These are phyloP conservation scores for Cryptococcus deneoformans DNA, from an alignment of 1,284 basidiomycete species.

Conservation along the genomic window DNA sequence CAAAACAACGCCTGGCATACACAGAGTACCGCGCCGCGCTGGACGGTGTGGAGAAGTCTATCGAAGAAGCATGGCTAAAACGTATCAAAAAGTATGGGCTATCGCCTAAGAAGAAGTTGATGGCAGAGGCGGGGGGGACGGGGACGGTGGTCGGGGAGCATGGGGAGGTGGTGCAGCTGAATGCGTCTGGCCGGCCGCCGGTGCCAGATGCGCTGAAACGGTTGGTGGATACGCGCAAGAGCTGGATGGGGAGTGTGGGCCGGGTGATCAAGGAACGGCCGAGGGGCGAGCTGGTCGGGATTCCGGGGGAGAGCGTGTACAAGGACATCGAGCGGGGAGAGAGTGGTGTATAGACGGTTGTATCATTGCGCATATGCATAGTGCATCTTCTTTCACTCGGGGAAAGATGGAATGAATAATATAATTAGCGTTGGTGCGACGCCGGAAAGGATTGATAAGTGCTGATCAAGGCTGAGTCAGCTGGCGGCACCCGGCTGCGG, in stretches of 20 bases:
- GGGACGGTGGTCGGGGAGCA: not conserved
- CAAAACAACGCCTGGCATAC: constrained; percentile 82
- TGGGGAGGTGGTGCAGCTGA: not conserved
- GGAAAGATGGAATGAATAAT: not conserved
- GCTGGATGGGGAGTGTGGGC: constrained; percentile 72
- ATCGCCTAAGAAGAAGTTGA: constrained; percentile 67
- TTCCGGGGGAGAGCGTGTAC: constrained; percentile 70
- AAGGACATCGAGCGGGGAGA: constrained; percentile 67
- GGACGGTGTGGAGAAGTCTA: constrained; percentile 78
- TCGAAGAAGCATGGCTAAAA: constrained; percentile 55
- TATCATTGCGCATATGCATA: too few species aligned
- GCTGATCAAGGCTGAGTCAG: too few species aligned
- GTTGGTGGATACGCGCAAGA: constrained; percentile 64
- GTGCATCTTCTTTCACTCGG: not conserved
- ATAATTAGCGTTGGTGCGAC: too few species aligned
- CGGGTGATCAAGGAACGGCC: constrained; percentile 62
- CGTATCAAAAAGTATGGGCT: constrained; percentile 54
- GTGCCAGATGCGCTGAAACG: constrained; percentile 69
- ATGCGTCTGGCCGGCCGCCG: constrained; percentile 55
- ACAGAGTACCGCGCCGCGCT: constrained; percentile 79
- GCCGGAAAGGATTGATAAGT: too few species aligned
- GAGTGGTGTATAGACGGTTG: constrained; percentile 25
- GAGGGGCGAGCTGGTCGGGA: constrained; percentile 66
- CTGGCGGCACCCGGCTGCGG: too few species aligned
- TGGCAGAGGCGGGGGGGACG: not conserved